Base-by-base conservation (phyloP, 225 moss, liverwort and hornwort genomes). In the Asterella californica region DNA sequence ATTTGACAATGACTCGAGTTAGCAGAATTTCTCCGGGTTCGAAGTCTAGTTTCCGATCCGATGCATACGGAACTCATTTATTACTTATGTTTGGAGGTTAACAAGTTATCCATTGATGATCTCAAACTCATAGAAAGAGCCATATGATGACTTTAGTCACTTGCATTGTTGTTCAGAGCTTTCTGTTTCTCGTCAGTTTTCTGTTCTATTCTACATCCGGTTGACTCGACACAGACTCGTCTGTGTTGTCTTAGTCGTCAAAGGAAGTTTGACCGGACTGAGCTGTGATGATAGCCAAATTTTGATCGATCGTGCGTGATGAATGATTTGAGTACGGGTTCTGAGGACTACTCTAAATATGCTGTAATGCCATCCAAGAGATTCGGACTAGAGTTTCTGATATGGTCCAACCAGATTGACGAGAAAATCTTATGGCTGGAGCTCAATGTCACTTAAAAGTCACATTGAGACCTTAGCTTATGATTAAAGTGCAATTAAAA, bases 401-500 rank as follows among this genome's bases (percentile, higher is more conserved):
- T 59, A 36, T 76, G 75, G 55, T 12, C 22, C 25, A n/a, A 25
- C 57, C 75, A 76, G 75, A 9, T 38, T 76, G 75, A 75, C 34
- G 75, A 76, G 75, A 59, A n/a, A 24, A 55, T 59, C 75, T 59
- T 76, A 25, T 0, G 27, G 8, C 75, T 59, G n/a, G 75, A 76
- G 75, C 59, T 9, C 3, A 15, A 27, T 2, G 30, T 15, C n/a
- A n/a, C 9, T 18, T 50, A n/a, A 15, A 0, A 3, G n/a, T 2
- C 1, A 25, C 1, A 6, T 14, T 46, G 37, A 2, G 12, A 2
- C 10, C 29, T 2, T 18, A 54, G 60, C 68, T 69, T 19, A 70
- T 79, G 79, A 79, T 79, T 50, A 68, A 38, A 79, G 24, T 30
- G 79, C 79, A 79, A 79, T 52, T 42, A 5, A 79, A 79, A 79